phyloP scores from a whole-genome alignment of 2,329 filamentous ascomycete species.

The Exophiala sp. region DNA sequence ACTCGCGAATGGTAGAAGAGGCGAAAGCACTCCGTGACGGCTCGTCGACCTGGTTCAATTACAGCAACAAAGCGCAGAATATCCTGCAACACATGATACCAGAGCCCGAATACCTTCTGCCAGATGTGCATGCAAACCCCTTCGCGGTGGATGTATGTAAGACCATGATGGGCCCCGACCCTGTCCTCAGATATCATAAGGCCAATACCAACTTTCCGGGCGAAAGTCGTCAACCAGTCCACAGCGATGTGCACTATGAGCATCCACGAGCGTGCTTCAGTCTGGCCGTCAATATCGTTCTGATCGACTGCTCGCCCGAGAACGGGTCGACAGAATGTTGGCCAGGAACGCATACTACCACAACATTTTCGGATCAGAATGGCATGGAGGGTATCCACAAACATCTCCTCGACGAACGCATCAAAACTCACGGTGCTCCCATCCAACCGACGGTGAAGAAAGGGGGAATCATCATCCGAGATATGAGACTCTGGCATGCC shows the following conservation, averaged over 20 bases:
- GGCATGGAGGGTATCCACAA: constrained; percentile 31
- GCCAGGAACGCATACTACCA: constrained; percentile 45
- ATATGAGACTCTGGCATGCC: constrained; percentile 58
- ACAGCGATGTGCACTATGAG: constrained; percentile 42
- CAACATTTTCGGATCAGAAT: constrained; percentile 28
- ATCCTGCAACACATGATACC: constrained; percentile 35
- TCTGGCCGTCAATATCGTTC: constrained; percentile 45
- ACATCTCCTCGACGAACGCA: constrained; percentile 32
- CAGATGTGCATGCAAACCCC: constrained; percentile 32
- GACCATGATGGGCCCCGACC: constrained; percentile 31
- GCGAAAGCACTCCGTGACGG: constrained; percentile 30
- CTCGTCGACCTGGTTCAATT: constrained; percentile 27
- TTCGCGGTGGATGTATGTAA: constrained; percentile 33
- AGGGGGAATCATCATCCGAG: constrained; percentile 53
- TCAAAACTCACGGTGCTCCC: constrained; percentile 31
- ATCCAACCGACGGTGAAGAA: constrained; percentile 41
- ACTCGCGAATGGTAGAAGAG: constrained; percentile 51
- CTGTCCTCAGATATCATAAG: constrained; percentile 5
- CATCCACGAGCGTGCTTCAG: constrained; percentile 43
- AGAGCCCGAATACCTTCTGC: constrained; percentile 12
- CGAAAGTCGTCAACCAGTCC: constrained; percentile 37
- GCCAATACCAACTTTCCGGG: constrained; percentile 34
- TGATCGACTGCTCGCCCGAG: constrained; percentile 41
- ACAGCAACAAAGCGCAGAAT: constrained; percentile 33
- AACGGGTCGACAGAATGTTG: constrained; percentile 49